Percentiles rank a stretch among this genome's conserved stretches.
Conservation (phyloP, 2,329 filamentous ascomycete genomes). For the Alternaria consortialis region DNA sequence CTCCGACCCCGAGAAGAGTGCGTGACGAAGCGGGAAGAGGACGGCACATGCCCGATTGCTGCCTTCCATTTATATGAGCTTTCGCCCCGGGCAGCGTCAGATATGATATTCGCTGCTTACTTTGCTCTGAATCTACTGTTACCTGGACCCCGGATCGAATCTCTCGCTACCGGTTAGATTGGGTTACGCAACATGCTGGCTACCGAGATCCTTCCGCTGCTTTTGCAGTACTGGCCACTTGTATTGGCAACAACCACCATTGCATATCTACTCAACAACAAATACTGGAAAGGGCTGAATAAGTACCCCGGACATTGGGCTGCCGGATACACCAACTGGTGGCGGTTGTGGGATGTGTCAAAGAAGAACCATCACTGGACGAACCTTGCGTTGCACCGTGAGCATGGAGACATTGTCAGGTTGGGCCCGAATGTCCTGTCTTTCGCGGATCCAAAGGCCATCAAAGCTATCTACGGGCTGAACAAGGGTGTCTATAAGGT, state of each 20-base stretch:
- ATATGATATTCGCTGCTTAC: slow-evolving; percentile 13
- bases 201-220: slow-evolving; percentile 46
- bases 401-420: slow-evolving; percentile 78
- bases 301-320: slow-evolving; percentile 77
- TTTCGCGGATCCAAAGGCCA: slow-evolving; percentile 75
- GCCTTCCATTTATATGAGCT: slow-evolving; percentile 15
- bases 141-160: slow-evolving; percentile 21
- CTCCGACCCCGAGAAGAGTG: slow-evolving; percentile 11
- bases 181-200: slow-evolving; percentile 44
- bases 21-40: not conserved
- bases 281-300: slow-evolving; percentile 66
- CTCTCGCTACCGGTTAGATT: slow-evolving; percentile 6
- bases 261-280: slow-evolving; percentile 55
- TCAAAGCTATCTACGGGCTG: slow-evolving; percentile 80
- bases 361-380: slow-evolving; percentile 72
- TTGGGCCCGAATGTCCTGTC: slow-evolving; percentile 78
- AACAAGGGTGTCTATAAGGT: slow-evolving; percentile 85
- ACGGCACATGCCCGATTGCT: slow-evolving; percentile 9
- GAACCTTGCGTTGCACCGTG: slow-evolving; percentile 71
- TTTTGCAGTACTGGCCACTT: slow-evolving; percentile 55
- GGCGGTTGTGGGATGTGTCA: slow-evolving; percentile 76
- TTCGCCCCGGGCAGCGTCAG: slow-evolving; percentile 11
- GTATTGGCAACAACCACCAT: slow-evolving; percentile 44
- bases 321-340: slow-evolving; percentile 75
- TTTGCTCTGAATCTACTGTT: slow-evolving; percentile 3